A percentile compares a stretch with the other conserved stretches of the same genome.
Conservation (phyloP, 164 flowering plant genomes). For the Aristolochia californica region DNA sequence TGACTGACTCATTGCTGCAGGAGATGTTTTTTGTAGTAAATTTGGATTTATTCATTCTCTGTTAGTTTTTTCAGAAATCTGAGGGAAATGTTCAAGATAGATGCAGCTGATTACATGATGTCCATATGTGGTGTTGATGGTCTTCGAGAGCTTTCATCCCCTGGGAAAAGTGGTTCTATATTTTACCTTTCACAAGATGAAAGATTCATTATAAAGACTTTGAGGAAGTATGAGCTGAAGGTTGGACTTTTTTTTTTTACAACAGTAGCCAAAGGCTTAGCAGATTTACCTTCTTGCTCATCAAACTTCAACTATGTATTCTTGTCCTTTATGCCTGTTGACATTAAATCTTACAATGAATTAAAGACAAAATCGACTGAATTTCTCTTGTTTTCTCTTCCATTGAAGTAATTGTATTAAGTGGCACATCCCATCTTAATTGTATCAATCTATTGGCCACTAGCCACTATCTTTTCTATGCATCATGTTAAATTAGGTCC, state of each 20-base stretch:
- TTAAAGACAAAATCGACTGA: too few species aligned
- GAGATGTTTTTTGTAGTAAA: neutral
- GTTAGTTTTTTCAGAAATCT: slow-evolving; percentile 51
- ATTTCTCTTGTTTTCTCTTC: too few species aligned
- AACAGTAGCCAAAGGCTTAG: too few species aligned
- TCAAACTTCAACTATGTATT: too few species aligned
- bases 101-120: slow-evolving; percentile 99
- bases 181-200: slow-evolving; percentile 89
- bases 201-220: slow-evolving; percentile 84
- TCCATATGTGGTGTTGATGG: slow-evolving; percentile 96
- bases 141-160: slow-evolving; percentile 79
- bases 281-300: too few species aligned
- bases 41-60: neutral
- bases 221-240: slow-evolving; percentile 69
- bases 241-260: slow-evolving; percentile 21
- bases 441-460: too few species aligned
- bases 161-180: slow-evolving; percentile 96
- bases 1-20: neutral
- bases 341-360: too few species aligned
- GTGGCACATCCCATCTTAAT: too few species aligned
- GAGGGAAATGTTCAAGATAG: slow-evolving; percentile 91
- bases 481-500: too few species aligned
- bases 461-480: too few species aligned
- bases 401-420: too few species aligned
- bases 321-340: too few species aligned